A percentile compares a stretch with the other conserved stretches of the same genome.
These are phyloP conservation scores for Tolypocladium pustulatum DNA, from an alignment of 2,329 filamentous ascomycete species.

Conservation along the genomic window DNA sequence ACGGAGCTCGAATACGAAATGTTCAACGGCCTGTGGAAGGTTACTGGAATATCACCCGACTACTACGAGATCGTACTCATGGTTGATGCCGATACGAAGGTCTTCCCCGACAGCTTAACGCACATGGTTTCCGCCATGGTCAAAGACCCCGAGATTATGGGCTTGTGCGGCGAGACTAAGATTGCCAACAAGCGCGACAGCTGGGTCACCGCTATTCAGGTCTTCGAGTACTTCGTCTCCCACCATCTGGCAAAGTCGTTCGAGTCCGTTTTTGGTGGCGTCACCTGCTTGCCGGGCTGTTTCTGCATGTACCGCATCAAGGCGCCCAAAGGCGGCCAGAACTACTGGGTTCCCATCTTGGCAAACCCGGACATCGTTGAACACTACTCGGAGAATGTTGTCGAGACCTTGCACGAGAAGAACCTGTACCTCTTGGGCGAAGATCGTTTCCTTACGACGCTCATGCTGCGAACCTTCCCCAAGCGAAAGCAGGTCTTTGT, in stretches of 20 bases:
- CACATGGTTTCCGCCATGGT: slow-evolving; percentile 99
- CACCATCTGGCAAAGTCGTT: slow-evolving; percentile 96
- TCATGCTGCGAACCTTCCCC: slow-evolving; percentile 97
- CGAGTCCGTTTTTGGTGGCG: slow-evolving; percentile 96
- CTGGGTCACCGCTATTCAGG: slow-evolving; percentile 97
- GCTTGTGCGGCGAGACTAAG: slow-evolving; percentile 96
- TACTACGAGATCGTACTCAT: slow-evolving; percentile 98
- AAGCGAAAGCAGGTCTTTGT: slow-evolving; percentile 99
- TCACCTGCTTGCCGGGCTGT: slow-evolving; percentile 94
- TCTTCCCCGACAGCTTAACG: slow-evolving; percentile 95
- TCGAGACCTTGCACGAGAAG: slow-evolving; percentile 97
- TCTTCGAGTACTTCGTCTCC: slow-evolving; percentile 99
- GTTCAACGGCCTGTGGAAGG: slow-evolving; percentile 98
- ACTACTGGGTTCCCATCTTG: slow-evolving; percentile 98
- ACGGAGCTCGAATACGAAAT: slow-evolving; percentile 98
- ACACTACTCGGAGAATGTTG: slow-evolving; percentile 98
- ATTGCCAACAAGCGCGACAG: slow-evolving; percentile 94
- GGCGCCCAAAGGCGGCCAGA: slow-evolving; percentile 92
- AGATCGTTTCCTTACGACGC: slow-evolving; percentile 88
- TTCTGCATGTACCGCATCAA: slow-evolving; percentile 99
- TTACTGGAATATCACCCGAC: slow-evolving; percentile 95
- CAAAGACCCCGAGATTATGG: slow-evolving; percentile 98
- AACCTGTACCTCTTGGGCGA: slow-evolving; percentile 85
- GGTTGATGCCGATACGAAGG: slow-evolving; percentile 98
- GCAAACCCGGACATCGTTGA: slow-evolving; percentile 98